Conservation (phyloP, 768 basidiomycete species). For the Naematelia encephala region DNA sequence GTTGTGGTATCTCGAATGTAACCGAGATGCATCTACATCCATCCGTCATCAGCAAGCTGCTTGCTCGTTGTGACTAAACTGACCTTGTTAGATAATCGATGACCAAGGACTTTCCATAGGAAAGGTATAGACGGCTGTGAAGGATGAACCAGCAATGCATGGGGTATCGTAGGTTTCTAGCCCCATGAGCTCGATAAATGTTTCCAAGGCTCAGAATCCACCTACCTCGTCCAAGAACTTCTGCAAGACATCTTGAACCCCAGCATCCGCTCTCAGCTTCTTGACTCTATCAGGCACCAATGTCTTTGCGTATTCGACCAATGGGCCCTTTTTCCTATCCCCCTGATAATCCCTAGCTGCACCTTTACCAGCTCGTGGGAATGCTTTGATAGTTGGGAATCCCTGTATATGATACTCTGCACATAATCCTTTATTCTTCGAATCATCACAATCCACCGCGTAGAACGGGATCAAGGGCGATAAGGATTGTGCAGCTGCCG, state of each 20-base stretch:
- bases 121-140: slow-evolving; percentile 48
- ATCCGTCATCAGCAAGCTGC: slow-evolving; percentile 59
- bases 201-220: too few relatives aligned
- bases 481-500: slow-evolving; percentile 72
- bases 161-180: slow-evolving; percentile 46
- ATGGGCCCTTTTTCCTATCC: slow-evolving; percentile 67
- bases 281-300: slow-evolving; percentile 70
- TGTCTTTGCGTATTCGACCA: slow-evolving; percentile 72
- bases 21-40: slow-evolving; percentile 71
- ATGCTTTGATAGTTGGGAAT: slow-evolving; percentile 91
- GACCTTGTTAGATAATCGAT: slow-evolving; percentile 37
- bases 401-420: slow-evolving; percentile 78
- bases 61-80: slow-evolving; percentile 34
- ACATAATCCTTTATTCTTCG: slow-evolving; percentile 75
- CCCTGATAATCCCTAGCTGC: slow-evolving; percentile 65
- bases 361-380: slow-evolving; percentile 68
- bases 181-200: not conserved
- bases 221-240: slow-evolving; percentile 69
- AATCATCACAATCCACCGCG: slow-evolving; percentile 87
- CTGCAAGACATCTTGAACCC: slow-evolving; percentile 56
- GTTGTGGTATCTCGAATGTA: slow-evolving; percentile 56
- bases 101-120: slow-evolving; percentile 51
- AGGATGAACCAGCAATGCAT: slow-evolving; percentile 50
- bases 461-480: slow-evolving; percentile 81
- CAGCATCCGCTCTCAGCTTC: slow-evolving; percentile 53